These are phyloP conservation scores for Neoboletus magnificus DNA, from an alignment of 768 basidiomycete genomes.

Conservation along the genomic window DNA sequence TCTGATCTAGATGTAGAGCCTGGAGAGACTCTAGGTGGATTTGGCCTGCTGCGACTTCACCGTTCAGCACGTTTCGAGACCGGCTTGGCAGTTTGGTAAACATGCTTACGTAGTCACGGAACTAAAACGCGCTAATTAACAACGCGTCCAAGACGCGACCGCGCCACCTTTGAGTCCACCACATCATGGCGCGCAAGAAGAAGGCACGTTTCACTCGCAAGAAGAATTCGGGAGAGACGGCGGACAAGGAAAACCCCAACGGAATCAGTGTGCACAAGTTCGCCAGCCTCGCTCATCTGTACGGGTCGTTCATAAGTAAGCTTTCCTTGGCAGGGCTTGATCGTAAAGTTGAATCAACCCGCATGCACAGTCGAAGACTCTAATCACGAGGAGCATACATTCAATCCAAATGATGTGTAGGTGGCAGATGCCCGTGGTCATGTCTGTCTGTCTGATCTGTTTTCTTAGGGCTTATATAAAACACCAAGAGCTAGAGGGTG, in stretches of 20 bases:
- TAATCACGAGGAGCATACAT: constrained; percentile 19
- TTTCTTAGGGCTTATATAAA: constrained; percentile 35
- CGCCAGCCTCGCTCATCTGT: neutral
- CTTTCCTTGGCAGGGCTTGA: neutral
- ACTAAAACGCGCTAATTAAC: constrained; percentile 25
- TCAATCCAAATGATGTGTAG: constrained; percentile 36
- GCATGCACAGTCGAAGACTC: constrained; percentile 12
- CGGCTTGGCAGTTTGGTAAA: neutral
- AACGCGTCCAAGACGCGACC: constrained; percentile 26
- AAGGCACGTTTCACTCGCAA: constrained; percentile 12
- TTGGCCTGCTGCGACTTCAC: neutral
- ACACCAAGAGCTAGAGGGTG: neutral
- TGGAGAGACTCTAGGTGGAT: neutral
- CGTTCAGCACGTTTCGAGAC: constrained; percentile 14
- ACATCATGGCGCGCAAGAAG: constrained; percentile 26
- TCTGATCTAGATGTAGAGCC: constrained; percentile 3
- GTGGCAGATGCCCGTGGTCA: neutral
- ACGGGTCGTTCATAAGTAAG: constrained; percentile 19
- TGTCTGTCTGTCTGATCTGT: neutral
- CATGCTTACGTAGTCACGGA: constrained; percentile 22
- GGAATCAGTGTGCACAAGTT: constrained; percentile 17
- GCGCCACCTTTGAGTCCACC: constrained; percentile 2
- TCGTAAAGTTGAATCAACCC: neutral
- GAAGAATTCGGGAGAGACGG: constrained; percentile 8
- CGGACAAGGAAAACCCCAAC: neutral